These are phyloP conservation scores for Paramecium caudatum DNA, from an alignment of 73 alveolate species.

Conservation along the genomic window DNA sequence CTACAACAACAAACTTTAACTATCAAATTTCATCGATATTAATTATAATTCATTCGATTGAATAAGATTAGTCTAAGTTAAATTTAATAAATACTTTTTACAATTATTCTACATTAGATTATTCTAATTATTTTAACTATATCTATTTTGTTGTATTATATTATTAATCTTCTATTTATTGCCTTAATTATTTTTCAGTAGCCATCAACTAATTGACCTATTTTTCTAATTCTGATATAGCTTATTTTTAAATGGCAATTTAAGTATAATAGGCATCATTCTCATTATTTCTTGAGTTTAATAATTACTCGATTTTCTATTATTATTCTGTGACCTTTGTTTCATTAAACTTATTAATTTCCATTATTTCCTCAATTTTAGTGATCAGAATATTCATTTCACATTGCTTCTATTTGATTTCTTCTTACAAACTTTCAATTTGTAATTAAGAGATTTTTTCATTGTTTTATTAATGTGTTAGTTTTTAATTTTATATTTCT, in stretches of 20 bases:
- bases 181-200: too few species aligned
- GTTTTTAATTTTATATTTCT: neutral
- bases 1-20: neutral
- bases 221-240: neutral
- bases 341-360: neutral
- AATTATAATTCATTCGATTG: too few species aligned
- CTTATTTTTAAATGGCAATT: neutral
- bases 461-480: neutral
- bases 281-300: neutral
- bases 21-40: too few species aligned
- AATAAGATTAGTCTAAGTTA: neutral
- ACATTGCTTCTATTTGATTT: neutral
- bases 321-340: neutral
- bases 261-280: conserved; percentile 7
- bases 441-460: neutral
- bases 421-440: neutral
- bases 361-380: neutral
- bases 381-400: neutral
- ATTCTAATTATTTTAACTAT: too few species aligned
- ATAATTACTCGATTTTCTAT: neutral
- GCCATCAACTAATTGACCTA: neutral
- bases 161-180: too few species aligned
- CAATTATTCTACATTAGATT: too few species aligned
- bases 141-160: too few species aligned
- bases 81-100: neutral